Conservation (phyloP, 148 eudicot species). For the Vaccinium darrowii region DNA sequence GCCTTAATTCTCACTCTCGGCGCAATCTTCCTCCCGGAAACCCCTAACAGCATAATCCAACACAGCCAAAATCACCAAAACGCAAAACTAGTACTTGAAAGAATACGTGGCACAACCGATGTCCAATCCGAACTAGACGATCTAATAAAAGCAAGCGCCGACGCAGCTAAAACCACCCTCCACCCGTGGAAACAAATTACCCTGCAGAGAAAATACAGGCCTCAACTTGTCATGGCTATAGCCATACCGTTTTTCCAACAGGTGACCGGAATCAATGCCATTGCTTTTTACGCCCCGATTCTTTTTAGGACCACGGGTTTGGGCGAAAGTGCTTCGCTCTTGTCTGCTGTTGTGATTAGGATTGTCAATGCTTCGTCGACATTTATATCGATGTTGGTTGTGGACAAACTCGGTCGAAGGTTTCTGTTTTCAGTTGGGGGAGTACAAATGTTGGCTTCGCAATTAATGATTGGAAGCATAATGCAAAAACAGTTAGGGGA, state of each 20-base stretch:
- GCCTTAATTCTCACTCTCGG: constrained; percentile 30
- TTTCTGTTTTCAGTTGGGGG: constrained; percentile 7
- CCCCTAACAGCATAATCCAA: constrained; percentile 43
- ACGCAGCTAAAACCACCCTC: constrained; percentile 15
- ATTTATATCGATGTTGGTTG: not conserved
- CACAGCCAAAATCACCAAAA: constrained; percentile 15
- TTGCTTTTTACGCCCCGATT: constrained; percentile 37
- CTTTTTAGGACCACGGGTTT: constrained; percentile 41
- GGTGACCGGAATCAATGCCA: constrained; percentile 36
- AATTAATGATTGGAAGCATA: not conserved
- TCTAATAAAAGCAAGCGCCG: constrained; percentile 28
- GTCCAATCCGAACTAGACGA: constrained; percentile 38
- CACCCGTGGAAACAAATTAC: constrained; percentile 15
- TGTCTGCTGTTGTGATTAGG: constrained; percentile 4
- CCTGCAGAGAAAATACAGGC: constrained; percentile 15
- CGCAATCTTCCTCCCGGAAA: constrained; percentile 36
- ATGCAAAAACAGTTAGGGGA: not conserved
- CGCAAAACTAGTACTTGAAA: constrained; percentile 28
- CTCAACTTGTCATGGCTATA: constrained; percentile 8
- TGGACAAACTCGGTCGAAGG: constrained; percentile 13
- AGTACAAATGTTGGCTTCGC: constrained; percentile 6
- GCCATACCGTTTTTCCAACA: constrained; percentile 24
- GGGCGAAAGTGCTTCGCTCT: constrained; percentile 27
- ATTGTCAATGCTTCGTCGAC: not conserved
- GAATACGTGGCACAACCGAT: constrained; percentile 33